Percentiles rank a stretch among this genome's conserved stretches.
phyloP scores from a whole-genome alignment of 176 grass and related monocot species.

The Musa acuminata region DNA sequence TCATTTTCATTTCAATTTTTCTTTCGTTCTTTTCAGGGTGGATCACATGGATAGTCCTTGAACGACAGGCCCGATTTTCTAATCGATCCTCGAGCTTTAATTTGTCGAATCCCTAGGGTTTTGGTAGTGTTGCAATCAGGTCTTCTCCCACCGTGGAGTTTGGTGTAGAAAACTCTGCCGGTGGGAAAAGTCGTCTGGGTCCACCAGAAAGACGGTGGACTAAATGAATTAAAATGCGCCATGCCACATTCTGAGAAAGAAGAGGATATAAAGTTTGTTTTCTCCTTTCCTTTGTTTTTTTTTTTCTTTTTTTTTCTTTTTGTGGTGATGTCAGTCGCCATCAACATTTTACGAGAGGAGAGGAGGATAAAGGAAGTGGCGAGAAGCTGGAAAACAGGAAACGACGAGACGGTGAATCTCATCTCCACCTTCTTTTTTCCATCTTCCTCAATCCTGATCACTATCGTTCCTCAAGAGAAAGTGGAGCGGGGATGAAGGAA shows the following conservation, averaged over 20 bases:
- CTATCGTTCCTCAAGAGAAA: neutral
- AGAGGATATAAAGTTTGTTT: neutral
- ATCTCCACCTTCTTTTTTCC: neutral
- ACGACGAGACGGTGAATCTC: too few relatives aligned
- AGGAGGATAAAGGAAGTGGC: neutral
- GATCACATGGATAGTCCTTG: neutral
- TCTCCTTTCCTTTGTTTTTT: neutral
- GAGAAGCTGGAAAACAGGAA: too few relatives aligned
- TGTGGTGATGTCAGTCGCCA: neutral
- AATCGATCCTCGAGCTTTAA: neutral
- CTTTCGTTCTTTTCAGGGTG: neutral
- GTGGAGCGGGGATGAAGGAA: too few relatives aligned
- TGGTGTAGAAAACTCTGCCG: neutral
- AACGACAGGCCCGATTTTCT: neutral
- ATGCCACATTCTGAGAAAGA: neutral
- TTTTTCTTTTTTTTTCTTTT: too few relatives aligned
- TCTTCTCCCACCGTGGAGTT: neutral
- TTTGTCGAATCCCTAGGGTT: too few relatives aligned
- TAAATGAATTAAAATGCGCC: neutral
- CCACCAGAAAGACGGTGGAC: too few relatives aligned
- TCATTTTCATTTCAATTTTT: neutral
- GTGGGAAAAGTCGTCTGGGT: neutral
- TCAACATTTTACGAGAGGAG: neutral
- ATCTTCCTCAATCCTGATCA: neutral
- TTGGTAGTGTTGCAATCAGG: neutral